Evolutionary conservation across 106 monocot species (phyloP), one percentile per base, ranked within the genome.

Genomic region (Chionographis japonica): DNA sequence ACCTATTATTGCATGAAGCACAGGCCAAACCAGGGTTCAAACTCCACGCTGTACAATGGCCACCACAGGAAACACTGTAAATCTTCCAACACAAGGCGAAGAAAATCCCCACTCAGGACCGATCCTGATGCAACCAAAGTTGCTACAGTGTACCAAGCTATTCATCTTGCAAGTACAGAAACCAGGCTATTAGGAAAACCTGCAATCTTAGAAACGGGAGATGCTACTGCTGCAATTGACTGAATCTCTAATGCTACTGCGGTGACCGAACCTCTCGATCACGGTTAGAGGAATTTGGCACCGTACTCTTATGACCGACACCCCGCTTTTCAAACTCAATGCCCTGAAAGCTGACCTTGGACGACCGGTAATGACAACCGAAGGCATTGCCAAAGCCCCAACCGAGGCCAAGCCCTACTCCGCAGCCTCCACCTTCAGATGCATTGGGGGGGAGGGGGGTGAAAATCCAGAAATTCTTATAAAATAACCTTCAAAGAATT

Each of bases 311-410:
- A 56, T 81, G 65, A 19, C 4, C 58, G n/a, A 3, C 17, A 9
- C 9, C 19, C 52, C 79, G 82, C 35, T 82, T 86, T n/a, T 73
- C 77, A 62, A 86, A 89, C 58, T 89, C 86, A 54, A 89, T 80
- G 12, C 95, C 95, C 43, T 89, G 73, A 69, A 91, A 92, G n/a
- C 37, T 71, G 53, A 86, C 77, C 52, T 78, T 86, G 20, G 91
- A 75, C 27, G 74, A 76, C 58, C 83, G 72, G 63, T 95, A 95
- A 38, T 92, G 88, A 55, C 88, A 80, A 18, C 95, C 95, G 74
- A 80, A 88, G 62, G 79, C 95, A 72, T 62, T 95, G 41, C 95
- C 95, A 64, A 92, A 95, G 52, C 95, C 95, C 95, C 91, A 95
- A 20, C 95, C 95, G 58, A 95, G 86, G 59, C 95, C 95, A 54